These are phyloP conservation scores for Volvox reticuliferus DNA, from an alignment of 139 green algal genomes.

Conservation along the genomic window DNA sequence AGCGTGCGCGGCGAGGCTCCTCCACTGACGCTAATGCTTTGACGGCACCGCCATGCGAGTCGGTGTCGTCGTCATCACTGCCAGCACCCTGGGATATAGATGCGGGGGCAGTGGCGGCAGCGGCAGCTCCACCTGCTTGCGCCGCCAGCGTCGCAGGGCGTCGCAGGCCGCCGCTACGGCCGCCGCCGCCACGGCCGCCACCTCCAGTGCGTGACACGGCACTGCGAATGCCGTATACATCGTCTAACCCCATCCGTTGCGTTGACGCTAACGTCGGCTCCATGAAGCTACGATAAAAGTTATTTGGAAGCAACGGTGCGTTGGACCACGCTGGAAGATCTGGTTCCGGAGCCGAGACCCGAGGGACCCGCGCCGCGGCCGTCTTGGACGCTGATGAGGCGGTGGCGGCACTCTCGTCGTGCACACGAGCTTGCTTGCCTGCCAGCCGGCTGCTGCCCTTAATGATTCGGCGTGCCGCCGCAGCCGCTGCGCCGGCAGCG, in stretches of 20 bases:
- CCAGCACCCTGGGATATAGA: not conserved
- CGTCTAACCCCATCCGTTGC: not conserved
- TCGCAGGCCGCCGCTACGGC: not conserved
- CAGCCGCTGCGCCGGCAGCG: not conserved
- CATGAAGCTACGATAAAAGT: not conserved
- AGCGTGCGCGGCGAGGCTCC: not conserved
- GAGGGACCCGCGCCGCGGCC: not conserved
- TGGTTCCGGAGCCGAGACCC: not conserved
- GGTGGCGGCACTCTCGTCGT: not conserved
- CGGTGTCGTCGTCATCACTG: not conserved
- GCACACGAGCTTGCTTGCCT: not conserved
- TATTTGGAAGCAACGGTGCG: not conserved
- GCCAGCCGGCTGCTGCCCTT: slow-evolving; percentile 7
- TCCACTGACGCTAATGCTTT: too few relatives aligned
- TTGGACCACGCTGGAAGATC: not conserved
- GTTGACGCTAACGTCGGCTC: not conserved
- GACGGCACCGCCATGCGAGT: too few relatives aligned
- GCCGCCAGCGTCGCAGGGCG: not conserved
- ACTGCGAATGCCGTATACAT: not conserved
- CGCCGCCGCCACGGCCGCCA: too few relatives aligned
- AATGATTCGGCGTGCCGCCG: not conserved
- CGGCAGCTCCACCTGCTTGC: not conserved
- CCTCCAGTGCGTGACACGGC: not conserved
- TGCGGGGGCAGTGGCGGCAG: not conserved
- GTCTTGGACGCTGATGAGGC: not conserved